Percentiles rank a stretch among this genome's conserved stretches.
Evolutionary conservation across 2,329 filamentous ascomycete genomes (phyloP).

Genomic region (Thelonectria olida): DNA sequence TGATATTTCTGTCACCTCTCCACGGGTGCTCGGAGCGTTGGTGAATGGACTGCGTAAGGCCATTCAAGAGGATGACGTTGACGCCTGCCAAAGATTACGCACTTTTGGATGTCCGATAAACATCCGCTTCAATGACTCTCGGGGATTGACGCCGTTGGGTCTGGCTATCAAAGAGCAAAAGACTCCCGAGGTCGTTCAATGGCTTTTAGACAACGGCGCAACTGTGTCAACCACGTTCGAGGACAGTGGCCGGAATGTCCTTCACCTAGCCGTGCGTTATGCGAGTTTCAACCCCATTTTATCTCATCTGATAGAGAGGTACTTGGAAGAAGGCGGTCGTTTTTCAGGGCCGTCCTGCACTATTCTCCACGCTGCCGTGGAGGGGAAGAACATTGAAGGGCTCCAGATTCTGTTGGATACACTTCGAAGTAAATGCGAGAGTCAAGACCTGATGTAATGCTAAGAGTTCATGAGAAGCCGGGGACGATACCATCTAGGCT

Average conservation of each 20-base stretch:
- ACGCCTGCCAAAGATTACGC: not conserved
- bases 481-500: not conserved
- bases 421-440: not conserved
- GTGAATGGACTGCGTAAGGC: not conserved
- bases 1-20: too few relatives aligned
- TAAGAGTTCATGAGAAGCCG: not conserved
- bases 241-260: not conserved
- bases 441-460: not conserved
- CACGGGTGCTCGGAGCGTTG: accelerated
- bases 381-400: not conserved
- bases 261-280: not conserved
- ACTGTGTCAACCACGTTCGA: not conserved
- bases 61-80: not conserved
- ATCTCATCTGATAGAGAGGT: not conserved
- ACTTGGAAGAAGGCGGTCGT: not conserved
- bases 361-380: not conserved
- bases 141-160: not conserved
- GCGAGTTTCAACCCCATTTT: not conserved
- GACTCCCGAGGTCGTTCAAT: not conserved
- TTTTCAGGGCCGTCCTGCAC: not conserved
- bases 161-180: not conserved
- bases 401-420: not conserved
- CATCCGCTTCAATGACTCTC: not conserved
- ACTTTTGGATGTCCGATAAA: not conserved
- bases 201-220: not conserved